These are phyloP conservation scores for Lizonia empirigonia DNA, from an alignment of 2,329 filamentous ascomycete genomes.

Conservation along the genomic window DNA sequence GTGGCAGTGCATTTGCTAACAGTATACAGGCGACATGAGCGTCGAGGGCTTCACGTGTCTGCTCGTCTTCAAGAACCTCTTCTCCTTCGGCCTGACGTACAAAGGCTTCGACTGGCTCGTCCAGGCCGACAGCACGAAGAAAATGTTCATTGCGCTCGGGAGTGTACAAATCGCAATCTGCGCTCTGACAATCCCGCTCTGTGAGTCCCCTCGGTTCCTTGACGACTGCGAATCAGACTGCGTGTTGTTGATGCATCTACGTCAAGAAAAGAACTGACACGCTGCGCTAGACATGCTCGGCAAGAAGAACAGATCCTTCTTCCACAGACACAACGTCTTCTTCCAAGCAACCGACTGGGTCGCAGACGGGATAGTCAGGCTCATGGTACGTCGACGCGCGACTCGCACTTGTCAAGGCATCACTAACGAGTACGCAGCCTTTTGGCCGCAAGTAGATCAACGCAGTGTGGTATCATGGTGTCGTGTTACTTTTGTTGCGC, in stretches of 20 bases:
- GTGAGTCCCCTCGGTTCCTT: slow-evolving; percentile 69
- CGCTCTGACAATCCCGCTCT: slow-evolving; percentile 73
- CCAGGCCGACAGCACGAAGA: slow-evolving; percentile 61
- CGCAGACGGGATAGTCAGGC: slow-evolving; percentile 25
- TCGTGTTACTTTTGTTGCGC: not conserved
- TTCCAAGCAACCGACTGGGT: slow-evolving; percentile 41
- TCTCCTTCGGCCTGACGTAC: slow-evolving; percentile 84
- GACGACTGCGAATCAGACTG: too few species aligned
- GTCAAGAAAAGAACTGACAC: too few species aligned
- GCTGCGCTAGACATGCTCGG: slow-evolving; percentile 40
- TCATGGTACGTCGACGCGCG: slow-evolving; percentile 24
- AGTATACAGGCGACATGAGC: slow-evolving; percentile 69
- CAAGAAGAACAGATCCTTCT: slow-evolving; percentile 45
- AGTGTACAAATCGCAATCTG: slow-evolving; percentile 81
- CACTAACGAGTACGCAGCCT: not conserved
- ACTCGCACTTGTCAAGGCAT: too few species aligned
- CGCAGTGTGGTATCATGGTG: too few species aligned
- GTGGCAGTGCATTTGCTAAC: not conserved
- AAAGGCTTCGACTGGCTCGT: slow-evolving; percentile 85
- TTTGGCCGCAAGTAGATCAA: not conserved
- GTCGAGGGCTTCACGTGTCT: slow-evolving; percentile 89
- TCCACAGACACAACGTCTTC: slow-evolving; percentile 43
- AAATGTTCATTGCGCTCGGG: slow-evolving; percentile 72
- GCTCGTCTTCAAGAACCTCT: slow-evolving; percentile 93
- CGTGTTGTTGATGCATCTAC: too few species aligned